These are phyloP conservation scores for Tuctoria greenei DNA, from an alignment of 176 grass and related monocot genomes.

Conservation along the genomic window DNA sequence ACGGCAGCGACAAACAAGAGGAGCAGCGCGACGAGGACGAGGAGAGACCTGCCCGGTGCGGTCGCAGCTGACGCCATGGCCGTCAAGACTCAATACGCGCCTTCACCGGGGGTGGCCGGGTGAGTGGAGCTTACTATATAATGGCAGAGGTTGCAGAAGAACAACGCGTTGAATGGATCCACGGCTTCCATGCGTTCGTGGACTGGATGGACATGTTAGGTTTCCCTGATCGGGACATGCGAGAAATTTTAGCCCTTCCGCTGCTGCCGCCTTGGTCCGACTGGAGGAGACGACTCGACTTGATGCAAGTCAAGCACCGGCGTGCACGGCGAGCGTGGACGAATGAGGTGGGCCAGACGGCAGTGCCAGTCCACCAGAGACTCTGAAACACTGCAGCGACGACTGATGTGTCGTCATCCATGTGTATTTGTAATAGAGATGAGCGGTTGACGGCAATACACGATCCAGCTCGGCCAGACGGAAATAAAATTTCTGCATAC, in stretches of 20 bases:
- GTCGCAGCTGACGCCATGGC: constrained; percentile 25
- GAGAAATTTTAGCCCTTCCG: background rate
- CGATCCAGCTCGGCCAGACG: too few species aligned
- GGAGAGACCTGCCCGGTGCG: background rate
- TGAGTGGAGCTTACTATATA: constrained; percentile 19
- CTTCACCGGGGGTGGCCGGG: too few species aligned
- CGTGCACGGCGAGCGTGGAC: constrained; percentile 26
- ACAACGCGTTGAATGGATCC: constrained; percentile 4
- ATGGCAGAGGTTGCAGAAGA: background rate
- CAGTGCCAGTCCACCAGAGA: too few species aligned
- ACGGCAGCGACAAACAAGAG: constrained; percentile 4
- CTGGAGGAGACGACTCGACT: constrained; percentile 28
- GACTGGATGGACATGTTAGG: constrained; percentile 6
- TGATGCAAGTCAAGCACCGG: constrained; percentile 27
- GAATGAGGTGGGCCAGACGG: background rate
- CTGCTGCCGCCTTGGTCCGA: background rate
- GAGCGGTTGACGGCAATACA: too few species aligned
- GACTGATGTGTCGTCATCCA: background rate
- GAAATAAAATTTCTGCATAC: too few species aligned
- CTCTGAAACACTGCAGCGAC: too few species aligned
- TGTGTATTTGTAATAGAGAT: too few species aligned
- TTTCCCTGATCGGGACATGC: background rate
- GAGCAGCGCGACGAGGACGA: background rate
- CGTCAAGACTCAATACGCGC: background rate
- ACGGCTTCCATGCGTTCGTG: background rate